Evolutionary conservation across 345 rosid species (phyloP).

Genomic region (Linum usitatissimum): DNA sequence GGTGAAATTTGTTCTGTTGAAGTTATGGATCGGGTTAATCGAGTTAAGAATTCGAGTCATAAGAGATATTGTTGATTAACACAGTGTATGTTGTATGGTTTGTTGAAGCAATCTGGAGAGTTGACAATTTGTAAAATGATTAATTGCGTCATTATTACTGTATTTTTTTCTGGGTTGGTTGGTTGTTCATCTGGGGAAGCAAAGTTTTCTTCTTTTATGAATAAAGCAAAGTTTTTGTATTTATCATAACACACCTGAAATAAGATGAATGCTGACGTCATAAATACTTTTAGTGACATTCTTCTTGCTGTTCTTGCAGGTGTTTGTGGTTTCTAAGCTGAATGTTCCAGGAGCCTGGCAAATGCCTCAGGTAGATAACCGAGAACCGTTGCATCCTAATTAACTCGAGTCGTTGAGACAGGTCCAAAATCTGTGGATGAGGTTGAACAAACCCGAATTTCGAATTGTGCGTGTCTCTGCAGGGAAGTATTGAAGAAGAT

Average conservation of each 20-base stretch:
- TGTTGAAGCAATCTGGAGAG: not conserved
- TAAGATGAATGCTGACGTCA: not conserved
- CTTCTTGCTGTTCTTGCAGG: slow-evolving; percentile 29
- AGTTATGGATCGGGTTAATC: too few species aligned
- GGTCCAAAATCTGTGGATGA: too few species aligned
- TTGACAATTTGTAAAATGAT: not conserved
- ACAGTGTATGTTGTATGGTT: too few species aligned
- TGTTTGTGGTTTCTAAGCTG: slow-evolving; percentile 89
- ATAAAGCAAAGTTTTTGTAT: too few species aligned
- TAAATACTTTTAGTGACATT: too few species aligned
- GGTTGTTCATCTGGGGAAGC: not conserved
- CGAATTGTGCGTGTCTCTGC: not conserved
- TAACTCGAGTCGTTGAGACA: too few species aligned
- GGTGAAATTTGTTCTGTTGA: not conserved
- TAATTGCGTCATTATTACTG: not conserved
- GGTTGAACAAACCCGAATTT: not conserved
- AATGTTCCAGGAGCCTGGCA: slow-evolving; percentile 99
- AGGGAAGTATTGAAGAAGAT: slow-evolving; percentile 94
- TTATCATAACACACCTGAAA: too few species aligned
- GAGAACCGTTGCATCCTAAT: too few species aligned
- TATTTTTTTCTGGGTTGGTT: not conserved
- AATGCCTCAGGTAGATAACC: slow-evolving; percentile 79
- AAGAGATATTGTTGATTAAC: too few species aligned
- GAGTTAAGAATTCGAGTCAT: too few species aligned
- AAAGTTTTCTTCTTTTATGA: not conserved